A percentile compares a stretch with the other conserved stretches of the same genome.
Conservation (phyloP, 441 rosid genomes). For the Capsella rubella region DNA sequence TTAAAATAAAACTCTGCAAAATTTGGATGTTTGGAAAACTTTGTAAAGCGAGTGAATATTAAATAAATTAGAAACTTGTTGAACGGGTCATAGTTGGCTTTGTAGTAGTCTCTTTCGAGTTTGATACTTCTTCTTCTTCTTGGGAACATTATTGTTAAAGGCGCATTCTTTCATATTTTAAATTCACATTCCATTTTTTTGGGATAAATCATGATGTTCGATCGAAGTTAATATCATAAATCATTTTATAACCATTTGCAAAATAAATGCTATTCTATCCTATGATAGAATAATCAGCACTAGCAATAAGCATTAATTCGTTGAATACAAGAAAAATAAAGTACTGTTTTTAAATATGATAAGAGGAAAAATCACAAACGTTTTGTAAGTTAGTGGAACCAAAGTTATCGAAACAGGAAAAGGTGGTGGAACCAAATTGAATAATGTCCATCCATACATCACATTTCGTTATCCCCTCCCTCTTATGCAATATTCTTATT, state of each 20-base stretch:
- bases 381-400: conserved; percentile 36
- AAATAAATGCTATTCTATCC: neutral
- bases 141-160: conserved; percentile 3
- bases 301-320: neutral
- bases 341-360: neutral
- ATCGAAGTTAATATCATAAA: neutral
- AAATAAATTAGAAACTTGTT: conserved; percentile 1
- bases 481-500: conserved; percentile 22
- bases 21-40: no score
- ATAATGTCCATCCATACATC: conserved; percentile 31
- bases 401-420: neutral
- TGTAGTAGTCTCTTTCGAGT: conserved; percentile 37
- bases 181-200: neutral
- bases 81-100: conserved; percentile 37
- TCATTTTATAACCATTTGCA: neutral
- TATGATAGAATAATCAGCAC: neutral
- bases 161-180: no score
- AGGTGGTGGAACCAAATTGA: conserved; percentile 44
- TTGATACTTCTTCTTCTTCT: conserved; percentile 37
- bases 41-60: neutral
- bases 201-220: neutral
- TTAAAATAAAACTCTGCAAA: no score
- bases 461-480: conserved; percentile 27
- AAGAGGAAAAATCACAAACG: conserved; percentile 6
- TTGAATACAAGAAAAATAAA: neutral